These are phyloP conservation scores for Cladosporium sp. DNA, from an alignment of 2,329 filamentous ascomycete species.

Conservation along the genomic window DNA sequence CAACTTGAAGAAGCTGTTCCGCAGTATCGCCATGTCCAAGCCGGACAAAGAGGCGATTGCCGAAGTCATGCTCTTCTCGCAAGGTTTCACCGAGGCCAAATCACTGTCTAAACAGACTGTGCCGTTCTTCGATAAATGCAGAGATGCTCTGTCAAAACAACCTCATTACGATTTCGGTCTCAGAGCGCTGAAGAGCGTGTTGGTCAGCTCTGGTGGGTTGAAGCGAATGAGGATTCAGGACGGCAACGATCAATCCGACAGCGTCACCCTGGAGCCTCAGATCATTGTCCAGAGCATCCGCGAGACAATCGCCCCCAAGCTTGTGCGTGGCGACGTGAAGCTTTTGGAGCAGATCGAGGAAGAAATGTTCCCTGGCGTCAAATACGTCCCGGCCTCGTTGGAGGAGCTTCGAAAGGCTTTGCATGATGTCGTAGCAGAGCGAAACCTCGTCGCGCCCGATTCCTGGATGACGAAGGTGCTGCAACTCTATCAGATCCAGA, in stretches of 20 bases:
- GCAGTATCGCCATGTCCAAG: conserved; percentile 99
- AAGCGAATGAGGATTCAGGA: conserved; percentile 75
- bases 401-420: conserved; percentile 77
- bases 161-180: conserved; percentile 99
- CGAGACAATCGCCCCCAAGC: conserved; percentile 96
- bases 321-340: conserved; percentile 88
- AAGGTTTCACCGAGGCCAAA: conserved; percentile 97
- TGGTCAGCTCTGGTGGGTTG: conserved; percentile 93
- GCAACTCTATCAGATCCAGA: conserved; percentile 96
- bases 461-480: conserved; percentile 97
- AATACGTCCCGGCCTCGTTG: conserved; percentile 87
- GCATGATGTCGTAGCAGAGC: conserved; percentile 73
- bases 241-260: conserved; percentile 49
- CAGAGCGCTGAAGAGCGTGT: conserved; percentile 94
- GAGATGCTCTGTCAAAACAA: conserved; percentile 80
- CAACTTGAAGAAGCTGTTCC: conserved; percentile 99
- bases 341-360: conserved; percentile 80
- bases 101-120: conserved; percentile 91
- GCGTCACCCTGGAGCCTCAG: conserved; percentile 81
- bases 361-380: conserved; percentile 84
- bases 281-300: conserved; percentile 98
- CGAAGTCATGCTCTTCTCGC: conserved; percentile 99
- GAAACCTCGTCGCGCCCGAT: conserved; percentile 84
- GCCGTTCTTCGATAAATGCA: conserved; percentile 94
- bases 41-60: conserved; percentile 99